These are phyloP conservation scores for Cercospora sp. DNA, from an alignment of 2,329 filamentous ascomycete genomes.

Conservation along the genomic window DNA sequence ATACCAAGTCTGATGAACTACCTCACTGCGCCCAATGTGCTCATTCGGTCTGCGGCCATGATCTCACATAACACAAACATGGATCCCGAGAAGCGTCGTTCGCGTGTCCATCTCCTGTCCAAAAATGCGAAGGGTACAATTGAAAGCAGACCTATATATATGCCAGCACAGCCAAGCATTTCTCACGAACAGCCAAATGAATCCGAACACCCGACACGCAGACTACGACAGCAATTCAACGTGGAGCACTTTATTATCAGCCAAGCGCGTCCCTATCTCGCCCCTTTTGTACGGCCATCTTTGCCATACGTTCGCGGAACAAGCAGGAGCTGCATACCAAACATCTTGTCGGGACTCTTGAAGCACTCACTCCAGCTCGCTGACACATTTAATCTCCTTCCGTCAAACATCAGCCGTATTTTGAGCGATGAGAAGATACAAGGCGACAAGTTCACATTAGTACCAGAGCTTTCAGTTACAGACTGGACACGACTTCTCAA, in stretches of 20 bases:
- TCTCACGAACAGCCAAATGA: neutral
- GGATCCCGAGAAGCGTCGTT: slow-evolving; percentile 61
- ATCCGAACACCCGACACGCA: slow-evolving; percentile 56
- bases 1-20: slow-evolving; percentile 88
- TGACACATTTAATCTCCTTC: slow-evolving; percentile 73
- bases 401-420: slow-evolving; percentile 42
- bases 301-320: slow-evolving; percentile 29
- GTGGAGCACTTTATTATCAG: slow-evolving; percentile 95
- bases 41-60: slow-evolving; percentile 78
- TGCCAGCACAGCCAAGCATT: slow-evolving; percentile 42
- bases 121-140: slow-evolving; percentile 74
- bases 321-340: slow-evolving; percentile 7
- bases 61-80: slow-evolving; percentile 75
- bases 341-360: slow-evolving; percentile 11
- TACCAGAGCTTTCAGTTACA: slow-evolving; percentile 70
- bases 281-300: slow-evolving; percentile 63
- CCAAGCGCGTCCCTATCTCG: slow-evolving; percentile 85
- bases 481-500: slow-evolving; percentile 82
- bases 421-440: slow-evolving; percentile 66
- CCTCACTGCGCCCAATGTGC: slow-evolving; percentile 87
- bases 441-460: slow-evolving; percentile 74
- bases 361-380: slow-evolving; percentile 16
- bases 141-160: slow-evolving; percentile 66
- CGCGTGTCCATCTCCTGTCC: slow-evolving; percentile 61
- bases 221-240: slow-evolving; percentile 82